Percentiles rank a stretch among this genome's conserved stretches.
phyloP scores from a whole-genome alignment of 2,329 filamentous ascomycete genomes.

The Colletotrichum liriopes region DNA sequence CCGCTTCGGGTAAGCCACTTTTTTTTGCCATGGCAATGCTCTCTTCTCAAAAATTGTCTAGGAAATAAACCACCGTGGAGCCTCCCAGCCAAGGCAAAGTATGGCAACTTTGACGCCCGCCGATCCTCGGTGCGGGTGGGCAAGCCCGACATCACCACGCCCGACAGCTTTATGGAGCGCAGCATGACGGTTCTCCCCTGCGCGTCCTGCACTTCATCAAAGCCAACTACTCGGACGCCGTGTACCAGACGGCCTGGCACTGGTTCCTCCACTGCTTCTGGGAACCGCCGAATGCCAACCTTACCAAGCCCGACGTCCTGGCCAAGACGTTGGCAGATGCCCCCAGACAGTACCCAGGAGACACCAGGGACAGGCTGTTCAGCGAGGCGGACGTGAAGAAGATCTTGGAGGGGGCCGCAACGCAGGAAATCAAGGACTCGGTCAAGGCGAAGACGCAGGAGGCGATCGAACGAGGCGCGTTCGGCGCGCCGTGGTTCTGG shows the following conservation, averaged over 20 bases:
- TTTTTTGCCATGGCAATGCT: neutral
- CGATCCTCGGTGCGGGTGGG: conserved; percentile 58
- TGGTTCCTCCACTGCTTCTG: conserved; percentile 75
- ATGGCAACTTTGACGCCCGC: conserved; percentile 62
- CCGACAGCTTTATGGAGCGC: conserved; percentile 60
- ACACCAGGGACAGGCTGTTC: conserved; percentile 59
- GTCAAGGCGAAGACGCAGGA: conserved; percentile 73
- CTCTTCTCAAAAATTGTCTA: conserved; percentile 45
- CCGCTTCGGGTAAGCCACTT: conserved; percentile 63
- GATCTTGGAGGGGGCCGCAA: conserved; percentile 69
- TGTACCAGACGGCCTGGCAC: conserved; percentile 69
- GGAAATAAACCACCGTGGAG: conserved; percentile 85
- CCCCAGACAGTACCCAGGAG: conserved; percentile 37
- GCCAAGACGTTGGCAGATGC: conserved; percentile 53
- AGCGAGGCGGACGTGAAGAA: conserved; percentile 64
- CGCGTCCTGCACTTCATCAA: conserved; percentile 79
- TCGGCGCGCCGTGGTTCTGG: conserved; percentile 84
- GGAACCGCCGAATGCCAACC: conserved; percentile 70
- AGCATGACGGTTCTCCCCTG: conserved; percentile 67
- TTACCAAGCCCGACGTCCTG: conserved; percentile 72
- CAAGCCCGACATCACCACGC: conserved; percentile 54
- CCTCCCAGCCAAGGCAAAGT: conserved; percentile 76
- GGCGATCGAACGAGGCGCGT: conserved; percentile 77
- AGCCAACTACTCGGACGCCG: conserved; percentile 62
- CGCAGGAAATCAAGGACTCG: conserved; percentile 60